Evolutionary conservation across 768 basidiomycete species (phyloP), one percentile per base, ranked within the genome.

Genomic region (Kwoniella dejecticola): DNA sequence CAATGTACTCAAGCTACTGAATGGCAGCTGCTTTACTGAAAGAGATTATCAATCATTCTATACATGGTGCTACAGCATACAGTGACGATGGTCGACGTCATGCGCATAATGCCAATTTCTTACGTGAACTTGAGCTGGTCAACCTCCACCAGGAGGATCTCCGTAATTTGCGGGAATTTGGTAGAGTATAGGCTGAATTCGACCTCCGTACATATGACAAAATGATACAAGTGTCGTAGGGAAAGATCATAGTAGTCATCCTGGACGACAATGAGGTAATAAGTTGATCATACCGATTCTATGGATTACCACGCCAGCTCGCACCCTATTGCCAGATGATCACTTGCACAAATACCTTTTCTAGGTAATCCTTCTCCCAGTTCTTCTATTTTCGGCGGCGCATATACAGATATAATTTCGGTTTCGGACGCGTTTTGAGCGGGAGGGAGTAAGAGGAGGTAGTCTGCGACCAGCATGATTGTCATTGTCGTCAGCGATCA

Each of bases 311-410:
- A 71, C 0, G 42, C 33, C 12, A 74, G 27, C 65, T 90, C 88
- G 2, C 85, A 85, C 30, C 85, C 86, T 12, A 98, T 81, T 2
- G 88, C 88, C 59, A 91, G 82, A 74, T 96, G 95, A 79, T 97
- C 95, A 68, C 88, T 90, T 10, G 89, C 89, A 70, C 88, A 89
- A 46, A 95, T 81, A 13, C 84, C 85, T 66, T 84, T 84, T 71
- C 85, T 82, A n/a, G 95, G 94, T 30, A 98, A 80, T 4, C 93
- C 95, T 4, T 82, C 82, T 8, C 81, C 83, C 23, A 96, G 82
- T 50, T 85, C 83, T 50, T 84, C 80, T 29, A 82, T 82, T 24
- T 67, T 75, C 70, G 87, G 88, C 13, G 89, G 87, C 26, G 83
- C 76, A 10, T 91, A 84, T 26, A 94, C 80, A 11, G 85, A 52